These are phyloP conservation scores for Castanea crenata DNA, from an alignment of 306 rosid species.

Conservation along the genomic window DNA sequence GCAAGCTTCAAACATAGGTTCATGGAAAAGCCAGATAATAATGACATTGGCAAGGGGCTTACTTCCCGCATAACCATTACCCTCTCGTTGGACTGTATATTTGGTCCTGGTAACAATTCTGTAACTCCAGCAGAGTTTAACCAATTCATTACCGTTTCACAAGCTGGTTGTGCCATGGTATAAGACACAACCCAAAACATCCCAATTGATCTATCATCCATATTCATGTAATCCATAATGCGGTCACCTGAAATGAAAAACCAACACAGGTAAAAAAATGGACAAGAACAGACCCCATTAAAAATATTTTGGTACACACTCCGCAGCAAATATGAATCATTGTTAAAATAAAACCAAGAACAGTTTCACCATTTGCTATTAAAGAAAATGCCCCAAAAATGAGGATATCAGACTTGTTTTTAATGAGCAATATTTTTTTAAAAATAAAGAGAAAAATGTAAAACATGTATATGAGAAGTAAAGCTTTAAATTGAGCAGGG, in stretches of 20 bases:
- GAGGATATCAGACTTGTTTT: too few relatives aligned
- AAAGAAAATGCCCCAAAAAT: too few relatives aligned
- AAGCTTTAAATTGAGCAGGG: too few relatives aligned
- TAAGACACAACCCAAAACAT: conserved; percentile 99
- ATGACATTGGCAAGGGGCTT: conserved; percentile 90
- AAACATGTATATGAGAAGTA: too few relatives aligned
- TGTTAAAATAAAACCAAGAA: too few relatives aligned
- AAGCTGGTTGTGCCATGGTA: conserved; percentile 98
- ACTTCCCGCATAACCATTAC: conserved; percentile 81
- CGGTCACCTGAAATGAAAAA: conserved; percentile 71
- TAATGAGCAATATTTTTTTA: too few relatives aligned
- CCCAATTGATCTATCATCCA: conserved; percentile 98
- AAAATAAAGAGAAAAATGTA: too few relatives aligned
- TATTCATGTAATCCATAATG: conserved; percentile 91
- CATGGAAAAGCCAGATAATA: conserved; percentile 88
- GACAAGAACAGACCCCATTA: neutral
- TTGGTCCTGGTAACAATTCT: conserved; percentile 60
- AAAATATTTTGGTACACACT: neutral
- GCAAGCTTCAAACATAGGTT: conserved; percentile 87
- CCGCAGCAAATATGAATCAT: conserved; percentile 8
- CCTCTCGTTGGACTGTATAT: conserved; percentile 71
- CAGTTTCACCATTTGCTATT: too few relatives aligned
- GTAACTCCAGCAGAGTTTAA: conserved; percentile 66
- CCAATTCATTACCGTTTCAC: conserved; percentile 93
- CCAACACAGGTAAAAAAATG: neutral